Conservation (phyloP, 495 filamentous ascomycete species). For the Xylona heveae region DNA sequence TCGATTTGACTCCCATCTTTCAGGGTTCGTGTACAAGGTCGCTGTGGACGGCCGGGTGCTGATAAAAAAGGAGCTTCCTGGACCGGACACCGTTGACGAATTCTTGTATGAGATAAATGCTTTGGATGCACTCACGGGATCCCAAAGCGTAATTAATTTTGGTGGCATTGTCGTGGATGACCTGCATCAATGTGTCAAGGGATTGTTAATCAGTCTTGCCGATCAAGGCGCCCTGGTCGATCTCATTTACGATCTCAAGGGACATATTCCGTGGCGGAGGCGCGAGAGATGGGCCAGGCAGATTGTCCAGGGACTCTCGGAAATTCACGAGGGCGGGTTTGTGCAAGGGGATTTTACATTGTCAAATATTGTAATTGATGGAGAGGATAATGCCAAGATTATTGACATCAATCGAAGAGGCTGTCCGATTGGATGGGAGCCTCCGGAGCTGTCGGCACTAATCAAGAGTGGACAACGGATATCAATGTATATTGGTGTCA, state of each 20-base stretch:
- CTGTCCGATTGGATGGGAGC: constrained; percentile 95
- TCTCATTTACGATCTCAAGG: constrained; percentile 57
- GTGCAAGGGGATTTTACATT: constrained; percentile 96
- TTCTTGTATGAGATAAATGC: constrained; percentile 98
- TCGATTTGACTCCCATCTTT: constrained; percentile 77
- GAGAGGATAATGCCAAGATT: constrained; percentile 69
- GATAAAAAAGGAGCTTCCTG: constrained; percentile 97
- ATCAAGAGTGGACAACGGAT: constrained; percentile 86
- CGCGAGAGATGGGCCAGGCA: constrained; percentile 86
- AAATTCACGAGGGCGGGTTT: constrained; percentile 91
- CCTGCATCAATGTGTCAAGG: constrained; percentile 48
- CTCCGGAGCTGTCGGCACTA: constrained; percentile 71
- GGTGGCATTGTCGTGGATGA: constrained; percentile 82
- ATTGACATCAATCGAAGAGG: constrained; percentile 97
- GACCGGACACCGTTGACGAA: constrained; percentile 88
- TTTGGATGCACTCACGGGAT: constrained; percentile 50
- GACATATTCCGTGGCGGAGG: constrained; percentile 42
- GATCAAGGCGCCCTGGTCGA: constrained; percentile 80
- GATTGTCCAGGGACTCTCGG: constrained; percentile 73
- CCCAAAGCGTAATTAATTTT: constrained; percentile 66
- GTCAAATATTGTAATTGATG: constrained; percentile 90
- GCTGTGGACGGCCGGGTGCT: constrained; percentile 39
- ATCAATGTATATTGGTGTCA: constrained; percentile 96
- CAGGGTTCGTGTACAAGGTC: constrained; percentile 96
- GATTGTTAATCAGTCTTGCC: constrained; percentile 76